A percentile compares a stretch with the other conserved stretches of the same genome.
Evolutionary conservation across 2,329 filamentous ascomycete species (phyloP).

Genomic region (Colletotrichum lini): DNA sequence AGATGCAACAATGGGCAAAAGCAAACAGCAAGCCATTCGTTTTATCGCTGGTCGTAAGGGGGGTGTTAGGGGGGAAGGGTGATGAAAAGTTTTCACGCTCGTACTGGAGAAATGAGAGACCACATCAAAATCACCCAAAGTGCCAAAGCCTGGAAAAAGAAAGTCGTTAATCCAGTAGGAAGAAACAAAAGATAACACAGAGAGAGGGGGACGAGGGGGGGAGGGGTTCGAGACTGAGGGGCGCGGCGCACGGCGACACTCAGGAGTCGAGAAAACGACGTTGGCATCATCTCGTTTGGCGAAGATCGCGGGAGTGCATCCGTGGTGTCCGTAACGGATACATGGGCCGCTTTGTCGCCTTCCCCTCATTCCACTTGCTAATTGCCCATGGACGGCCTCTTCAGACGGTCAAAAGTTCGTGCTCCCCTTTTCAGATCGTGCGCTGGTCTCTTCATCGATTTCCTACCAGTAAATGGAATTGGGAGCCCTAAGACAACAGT

Average conservation of each 20-base stretch:
- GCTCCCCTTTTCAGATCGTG: slow-evolving; percentile 10
- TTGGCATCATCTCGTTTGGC: slow-evolving; percentile 31
- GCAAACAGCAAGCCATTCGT: not conserved
- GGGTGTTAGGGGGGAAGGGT: not conserved
- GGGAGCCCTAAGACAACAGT: not conserved
- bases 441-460: slow-evolving; percentile 19
- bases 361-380: slow-evolving; percentile 1
- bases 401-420: not conserved
- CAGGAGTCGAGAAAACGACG: slow-evolving; percentile 16
- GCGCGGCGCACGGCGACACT: slow-evolving; percentile 2
- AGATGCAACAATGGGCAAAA: not conserved
- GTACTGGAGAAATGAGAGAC: not conserved
- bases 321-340: slow-evolving; percentile 8
- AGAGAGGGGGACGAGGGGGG: not conserved
- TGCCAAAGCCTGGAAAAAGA: slow-evolving; percentile 11
- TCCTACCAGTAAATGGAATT: not conserved
- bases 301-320: slow-evolving; percentile 26
- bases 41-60: not conserved
- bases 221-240: slow-evolving; percentile 18
- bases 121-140: slow-evolving; percentile 2
- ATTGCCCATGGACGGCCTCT: not conserved
- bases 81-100: slow-evolving; percentile 12
- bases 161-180: not conserved
- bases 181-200: not conserved
- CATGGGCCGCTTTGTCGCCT: slow-evolving; percentile 1